Evolutionary conservation across 192 early-diverging fungal species (phyloP), one percentile per base, ranked within the genome.

Genomic region (Paraglomus brasilianum): DNA sequence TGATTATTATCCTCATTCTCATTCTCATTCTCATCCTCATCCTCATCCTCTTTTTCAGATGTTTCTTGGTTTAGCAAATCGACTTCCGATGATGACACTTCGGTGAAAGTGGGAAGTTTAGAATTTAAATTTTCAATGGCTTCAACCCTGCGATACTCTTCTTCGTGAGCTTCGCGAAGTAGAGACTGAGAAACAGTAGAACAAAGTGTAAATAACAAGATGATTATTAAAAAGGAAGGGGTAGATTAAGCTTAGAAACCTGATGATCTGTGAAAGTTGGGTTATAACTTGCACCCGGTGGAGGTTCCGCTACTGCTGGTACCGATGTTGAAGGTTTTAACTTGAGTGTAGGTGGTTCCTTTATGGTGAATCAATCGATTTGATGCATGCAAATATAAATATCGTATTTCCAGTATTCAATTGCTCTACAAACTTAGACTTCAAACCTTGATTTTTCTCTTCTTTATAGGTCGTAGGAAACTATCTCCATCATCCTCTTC

Each of bases 251-350:
- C 17, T 47, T 30, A 5, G 24, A 55, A 36, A 63, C 77, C 74
- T 93, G 87, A 81, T 97, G 95, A 47, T 92, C 91, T 55, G 83
- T 78, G 70, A 87, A 82, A 11, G 82, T 80, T 8, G 97, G 97
- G 57, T 93, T 92, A 78, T 98, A 98, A 14, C 95, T 97, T 0
- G 91, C 83, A 49, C 97, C 97, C 2, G 91, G 86, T 60, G 94
- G 89, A 22, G 89, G 83, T 44, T 90, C 76, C 40, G 86, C 79
- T 2, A 98, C 87, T 4, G 91, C 91, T 0, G 89, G 84, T 15
- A 88, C 61, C 11, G 51, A 65, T 0, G 59, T 80, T 41, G 80
- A 56, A n/a, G 78, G 81, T 68, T 77, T 87, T 47, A 75, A 47
- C 39, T 71, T 77, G 41, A 83, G 68, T 0, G 84, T 79, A 22